A percentile compares a stretch with the other conserved stretches of the same genome.
Conservation (phyloP, 768 basidiomycete species). For the Lactarius hatsudake region DNA sequence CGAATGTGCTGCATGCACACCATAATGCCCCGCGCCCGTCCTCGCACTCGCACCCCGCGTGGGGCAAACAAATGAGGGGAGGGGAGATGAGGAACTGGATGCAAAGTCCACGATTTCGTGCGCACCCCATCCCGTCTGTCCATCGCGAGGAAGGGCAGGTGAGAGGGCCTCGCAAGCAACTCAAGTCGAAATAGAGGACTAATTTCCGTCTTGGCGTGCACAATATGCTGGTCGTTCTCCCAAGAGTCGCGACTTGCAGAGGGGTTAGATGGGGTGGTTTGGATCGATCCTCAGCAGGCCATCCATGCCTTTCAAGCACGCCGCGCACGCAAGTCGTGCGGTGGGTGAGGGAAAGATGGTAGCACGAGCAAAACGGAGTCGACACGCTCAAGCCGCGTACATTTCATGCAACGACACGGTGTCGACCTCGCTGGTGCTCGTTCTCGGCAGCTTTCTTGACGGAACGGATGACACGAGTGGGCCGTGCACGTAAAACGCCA, state of each 20-base stretch:
- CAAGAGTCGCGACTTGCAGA: not conserved
- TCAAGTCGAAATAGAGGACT: not conserved
- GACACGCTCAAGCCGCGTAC: conserved; percentile 1
- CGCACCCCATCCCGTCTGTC: not conserved
- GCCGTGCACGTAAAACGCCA: not conserved
- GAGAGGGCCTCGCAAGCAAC: not conserved
- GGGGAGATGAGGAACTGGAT: not conserved
- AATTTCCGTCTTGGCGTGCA: not conserved
- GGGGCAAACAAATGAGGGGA: not conserved
- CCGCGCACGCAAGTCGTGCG: not conserved
- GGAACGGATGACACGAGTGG: not conserved
- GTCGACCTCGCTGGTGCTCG: not conserved
- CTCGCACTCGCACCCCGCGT: not conserved
- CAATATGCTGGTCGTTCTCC: not conserved
- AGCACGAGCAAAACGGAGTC: not conserved
- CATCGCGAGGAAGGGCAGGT: not conserved
- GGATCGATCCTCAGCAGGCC: not conserved
- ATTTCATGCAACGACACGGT: conserved; percentile 2
- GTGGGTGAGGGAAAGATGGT: conserved; percentile 1
- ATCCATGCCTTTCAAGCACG: not conserved
- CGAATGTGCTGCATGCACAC: not conserved
- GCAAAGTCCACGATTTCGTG: not conserved
- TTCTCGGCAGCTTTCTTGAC: not conserved
- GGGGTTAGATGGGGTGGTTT: not conserved
- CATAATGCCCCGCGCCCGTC: not conserved